These are phyloP conservation scores for Acanthamoeba lenticulata DNA, from an alignment of 208 protist genomes.

Conservation along the genomic window DNA sequence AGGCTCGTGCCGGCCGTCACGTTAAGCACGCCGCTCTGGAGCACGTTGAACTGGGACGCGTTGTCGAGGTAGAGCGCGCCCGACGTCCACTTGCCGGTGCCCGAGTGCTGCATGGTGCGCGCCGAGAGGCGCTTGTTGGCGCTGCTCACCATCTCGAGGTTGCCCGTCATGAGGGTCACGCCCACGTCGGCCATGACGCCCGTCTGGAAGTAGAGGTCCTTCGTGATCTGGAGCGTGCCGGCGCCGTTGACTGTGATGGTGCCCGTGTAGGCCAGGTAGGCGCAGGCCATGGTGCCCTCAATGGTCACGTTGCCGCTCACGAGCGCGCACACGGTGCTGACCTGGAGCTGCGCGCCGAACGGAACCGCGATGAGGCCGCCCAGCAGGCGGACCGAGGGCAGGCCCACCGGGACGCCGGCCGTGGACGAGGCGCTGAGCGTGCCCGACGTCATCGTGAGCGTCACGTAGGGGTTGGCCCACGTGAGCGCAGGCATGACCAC, in stretches of 20 bases:
- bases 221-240: slow-evolving; percentile 14
- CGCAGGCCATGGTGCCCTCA: slow-evolving; percentile 43
- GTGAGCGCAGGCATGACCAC: slow-evolving; percentile 36
- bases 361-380: neutral
- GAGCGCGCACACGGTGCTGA: slow-evolving; percentile 32
- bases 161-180: neutral
- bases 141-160: slow-evolving; percentile 38
- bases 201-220: slow-evolving; percentile 39
- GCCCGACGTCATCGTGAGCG: neutral
- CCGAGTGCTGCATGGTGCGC: slow-evolving; percentile 50
- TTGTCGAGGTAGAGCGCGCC: slow-evolving; percentile 54
- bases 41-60: slow-evolving; percentile 41
- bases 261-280: neutral
- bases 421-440: neutral
- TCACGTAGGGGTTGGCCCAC: slow-evolving; percentile 26
- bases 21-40: slow-evolving; percentile 53
- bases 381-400: slow-evolving; percentile 17
- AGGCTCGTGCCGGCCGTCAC: neutral
- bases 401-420: slow-evolving; percentile 19
- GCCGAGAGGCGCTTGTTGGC: slow-evolving; percentile 52
- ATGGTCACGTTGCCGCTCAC: slow-evolving; percentile 11
- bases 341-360: neutral
- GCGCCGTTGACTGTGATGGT: neutral
- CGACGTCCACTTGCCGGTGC: slow-evolving; percentile 52
- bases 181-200: slow-evolving; percentile 51